phyloP scores from a whole-genome alignment of 2,329 filamentous ascomycete species.

The Paecilomyces niveus region DNA sequence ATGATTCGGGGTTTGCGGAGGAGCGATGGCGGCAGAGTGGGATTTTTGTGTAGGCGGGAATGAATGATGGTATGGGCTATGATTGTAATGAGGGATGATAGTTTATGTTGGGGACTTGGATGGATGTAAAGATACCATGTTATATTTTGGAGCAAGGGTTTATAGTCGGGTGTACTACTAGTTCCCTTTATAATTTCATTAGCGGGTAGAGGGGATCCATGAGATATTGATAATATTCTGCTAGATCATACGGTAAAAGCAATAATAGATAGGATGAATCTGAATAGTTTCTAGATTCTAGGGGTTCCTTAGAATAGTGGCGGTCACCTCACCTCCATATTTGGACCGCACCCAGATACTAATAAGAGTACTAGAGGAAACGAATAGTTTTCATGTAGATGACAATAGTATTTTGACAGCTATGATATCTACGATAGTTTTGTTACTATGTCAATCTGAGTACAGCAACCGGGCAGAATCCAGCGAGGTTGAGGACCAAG shows the following conservation, averaged over 20 bases:
- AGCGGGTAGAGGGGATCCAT: too few relatives aligned
- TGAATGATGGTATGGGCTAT: background rate
- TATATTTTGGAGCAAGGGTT: background rate
- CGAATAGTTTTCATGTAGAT: background rate
- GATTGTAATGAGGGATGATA: background rate
- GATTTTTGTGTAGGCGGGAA: background rate
- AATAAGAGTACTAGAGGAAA: too few relatives aligned
- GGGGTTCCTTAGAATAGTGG: too few relatives aligned
- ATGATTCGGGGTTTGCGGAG: background rate
- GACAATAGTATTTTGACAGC: background rate
- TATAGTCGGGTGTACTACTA: background rate
- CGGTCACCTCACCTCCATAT: too few relatives aligned
- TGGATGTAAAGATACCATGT: background rate
- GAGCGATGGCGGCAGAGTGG: background rate
- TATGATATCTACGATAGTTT: background rate
- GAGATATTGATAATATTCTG: too few relatives aligned
- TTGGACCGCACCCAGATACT: too few relatives aligned
- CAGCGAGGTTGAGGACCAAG: background rate
- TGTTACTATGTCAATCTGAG: background rate
- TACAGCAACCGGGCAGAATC: background rate
- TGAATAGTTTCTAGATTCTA: too few relatives aligned
- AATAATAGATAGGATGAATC: too few relatives aligned
- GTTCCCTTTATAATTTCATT: too few relatives aligned
- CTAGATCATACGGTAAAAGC: too few relatives aligned
- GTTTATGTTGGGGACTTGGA: background rate